phyloP scores from a whole-genome alignment of 1,284 basidiomycete species.

The Tilletiopsis washingtonensis region DNA sequence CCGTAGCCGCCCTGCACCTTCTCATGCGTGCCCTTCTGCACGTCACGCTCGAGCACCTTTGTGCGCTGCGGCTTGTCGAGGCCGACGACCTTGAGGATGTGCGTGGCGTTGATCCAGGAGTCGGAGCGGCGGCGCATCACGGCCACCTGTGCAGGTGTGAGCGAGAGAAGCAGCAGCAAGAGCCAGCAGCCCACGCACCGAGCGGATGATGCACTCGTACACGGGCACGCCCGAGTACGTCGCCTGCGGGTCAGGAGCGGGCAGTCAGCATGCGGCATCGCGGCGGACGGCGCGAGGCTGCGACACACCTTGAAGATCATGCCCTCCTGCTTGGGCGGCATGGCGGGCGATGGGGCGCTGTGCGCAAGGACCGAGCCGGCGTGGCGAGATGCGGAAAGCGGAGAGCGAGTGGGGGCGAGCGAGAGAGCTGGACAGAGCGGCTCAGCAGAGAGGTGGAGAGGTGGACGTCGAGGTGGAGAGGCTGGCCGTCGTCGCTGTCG shows the following conservation, averaged over 20 bases:
- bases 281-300: too few relatives aligned
- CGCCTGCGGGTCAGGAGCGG: conserved; percentile 24
- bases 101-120: conserved; percentile 93
- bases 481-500: too few relatives aligned
- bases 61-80: conserved; percentile 99
- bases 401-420: too few relatives aligned
- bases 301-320: conserved; percentile 12
- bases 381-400: too few relatives aligned
- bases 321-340: conserved; percentile 8
- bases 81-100: conserved; percentile 97
- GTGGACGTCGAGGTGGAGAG: too few relatives aligned
- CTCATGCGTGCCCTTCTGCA: conserved; percentile 97
- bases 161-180: not conserved
- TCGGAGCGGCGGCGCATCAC: conserved; percentile 95
- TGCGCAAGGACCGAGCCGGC: too few relatives aligned
- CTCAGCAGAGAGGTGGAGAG: too few relatives aligned
- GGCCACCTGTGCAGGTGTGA: conserved; percentile 51
- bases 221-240: conserved; percentile 50
- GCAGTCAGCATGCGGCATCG: not conserved
- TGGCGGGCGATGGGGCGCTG: too few relatives aligned
- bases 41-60: conserved; percentile 90
- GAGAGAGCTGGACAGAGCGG: too few relatives aligned
- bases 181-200: conserved; percentile 11
- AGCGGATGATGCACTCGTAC: conserved; percentile 49
- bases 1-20: conserved; percentile 99